These are phyloP conservation scores for Globisporangium yorkense DNA, from an alignment of 352 stramenopile genomes.

Conservation along the genomic window DNA sequence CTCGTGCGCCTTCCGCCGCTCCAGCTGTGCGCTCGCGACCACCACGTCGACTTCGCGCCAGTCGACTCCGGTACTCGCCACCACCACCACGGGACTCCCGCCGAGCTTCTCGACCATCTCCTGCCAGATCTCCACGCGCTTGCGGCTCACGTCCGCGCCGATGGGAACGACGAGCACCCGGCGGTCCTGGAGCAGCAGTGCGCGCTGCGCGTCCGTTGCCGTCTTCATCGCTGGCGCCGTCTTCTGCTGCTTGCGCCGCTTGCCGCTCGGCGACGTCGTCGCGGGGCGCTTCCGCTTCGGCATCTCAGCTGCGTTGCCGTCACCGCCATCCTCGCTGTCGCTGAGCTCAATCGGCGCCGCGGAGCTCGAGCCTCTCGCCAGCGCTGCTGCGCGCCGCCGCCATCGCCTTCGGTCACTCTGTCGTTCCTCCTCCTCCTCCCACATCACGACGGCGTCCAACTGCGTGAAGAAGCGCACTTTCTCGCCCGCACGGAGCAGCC, in stretches of 20 bases:
- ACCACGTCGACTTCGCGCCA: constrained; percentile 41
- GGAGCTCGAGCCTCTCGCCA: not conserved
- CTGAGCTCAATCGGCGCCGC: not conserved
- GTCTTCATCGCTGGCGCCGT: too few relatives aligned
- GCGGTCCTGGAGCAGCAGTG: constrained; percentile 25
- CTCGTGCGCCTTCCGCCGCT: constrained; percentile 21
- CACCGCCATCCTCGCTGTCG: not conserved
- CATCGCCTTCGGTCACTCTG: not conserved
- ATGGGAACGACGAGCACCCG: constrained; percentile 48
- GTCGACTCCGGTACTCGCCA: constrained; percentile 14
- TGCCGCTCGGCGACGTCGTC: not conserved
- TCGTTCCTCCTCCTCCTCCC: constrained; percentile 2
- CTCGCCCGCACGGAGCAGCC: constrained; percentile 27
- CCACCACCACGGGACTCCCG: constrained; percentile 15
- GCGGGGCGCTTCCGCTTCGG: constrained; percentile 7
- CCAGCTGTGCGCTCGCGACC: constrained; percentile 43
- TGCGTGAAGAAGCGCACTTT: constrained; percentile 45
- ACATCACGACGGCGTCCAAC: constrained; percentile 26
- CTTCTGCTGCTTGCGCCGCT: constrained; percentile 15
- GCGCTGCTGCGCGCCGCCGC: not conserved
- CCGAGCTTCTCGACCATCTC: constrained; percentile 51
- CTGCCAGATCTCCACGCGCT: constrained; percentile 55
- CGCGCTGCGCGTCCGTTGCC: not conserved
- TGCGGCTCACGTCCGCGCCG: constrained; percentile 58
- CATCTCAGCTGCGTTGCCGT: not conserved